Evolutionary conservation across 768 basidiomycete genomes (phyloP).

Genomic region (Pleurotus pulmonarius): DNA sequence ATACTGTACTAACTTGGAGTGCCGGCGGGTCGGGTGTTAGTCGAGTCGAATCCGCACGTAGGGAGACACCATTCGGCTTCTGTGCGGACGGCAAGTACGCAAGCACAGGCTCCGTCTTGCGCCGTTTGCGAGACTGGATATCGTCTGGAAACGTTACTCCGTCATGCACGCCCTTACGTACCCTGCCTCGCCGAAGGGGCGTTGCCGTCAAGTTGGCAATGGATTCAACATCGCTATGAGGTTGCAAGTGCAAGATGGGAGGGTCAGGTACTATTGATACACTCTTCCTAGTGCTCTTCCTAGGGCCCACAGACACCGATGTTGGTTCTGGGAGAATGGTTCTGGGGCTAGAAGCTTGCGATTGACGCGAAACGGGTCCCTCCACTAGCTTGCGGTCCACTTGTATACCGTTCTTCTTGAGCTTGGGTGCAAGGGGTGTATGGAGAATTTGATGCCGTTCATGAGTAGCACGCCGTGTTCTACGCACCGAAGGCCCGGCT

Average conservation of each 20-base stretch:
- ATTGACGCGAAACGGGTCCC: too few relatives aligned
- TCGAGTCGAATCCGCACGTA: too few relatives aligned
- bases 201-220: neutral
- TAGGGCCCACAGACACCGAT: too few relatives aligned
- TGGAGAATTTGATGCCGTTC: conserved; percentile 48
- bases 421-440: conserved; percentile 5
- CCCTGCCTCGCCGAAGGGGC: neutral
- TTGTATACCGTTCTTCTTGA: neutral
- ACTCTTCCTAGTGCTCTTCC: too few relatives aligned
- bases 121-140: conserved; percentile 20
- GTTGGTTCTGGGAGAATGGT: too few relatives aligned
- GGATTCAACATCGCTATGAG: neutral
- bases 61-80: neutral
- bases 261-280: neutral
- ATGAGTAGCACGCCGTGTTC: conserved; percentile 56
- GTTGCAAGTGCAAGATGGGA: neutral
- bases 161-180: neutral
- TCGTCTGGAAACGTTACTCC: conserved; percentile 4
- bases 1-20: neutral
- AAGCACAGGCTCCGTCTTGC: conserved; percentile 13
- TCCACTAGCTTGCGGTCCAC: too few relatives aligned
- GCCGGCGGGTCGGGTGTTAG: neutral
- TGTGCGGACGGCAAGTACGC: neutral
- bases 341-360: too few relatives aligned
- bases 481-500: conserved; percentile 46